These are phyloP conservation scores for Chlorencoelia australis DNA, from an alignment of 2,329 filamentous ascomycete species.

Conservation along the genomic window DNA sequence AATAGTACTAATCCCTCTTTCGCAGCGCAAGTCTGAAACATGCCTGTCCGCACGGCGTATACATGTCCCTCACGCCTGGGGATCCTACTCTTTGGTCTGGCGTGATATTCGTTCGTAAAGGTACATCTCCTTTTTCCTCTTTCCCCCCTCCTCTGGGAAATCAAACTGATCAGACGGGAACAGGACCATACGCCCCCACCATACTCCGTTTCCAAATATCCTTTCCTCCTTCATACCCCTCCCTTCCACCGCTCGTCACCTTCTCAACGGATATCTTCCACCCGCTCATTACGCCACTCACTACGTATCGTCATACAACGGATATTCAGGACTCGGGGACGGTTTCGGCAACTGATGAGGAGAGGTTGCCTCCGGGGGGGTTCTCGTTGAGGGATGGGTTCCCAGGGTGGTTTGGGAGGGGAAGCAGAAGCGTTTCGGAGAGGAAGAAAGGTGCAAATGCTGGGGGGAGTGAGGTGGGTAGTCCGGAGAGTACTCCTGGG, in stretches of 20 bases:
- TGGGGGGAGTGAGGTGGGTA: constrained; percentile 13
- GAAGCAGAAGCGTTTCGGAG: constrained; percentile 21
- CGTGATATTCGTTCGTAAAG: constrained; percentile 84
- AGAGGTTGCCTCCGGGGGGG: constrained; percentile 74
- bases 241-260: constrained; percentile 70
- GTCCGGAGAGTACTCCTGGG: constrained; percentile 6
- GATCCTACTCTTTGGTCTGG: constrained; percentile 79
- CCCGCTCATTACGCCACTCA: constrained; percentile 81
- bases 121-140: constrained; percentile 35
- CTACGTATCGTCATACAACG: constrained; percentile 88
- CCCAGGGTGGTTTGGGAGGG: constrained; percentile 73
- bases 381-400: constrained; percentile 90
- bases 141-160: constrained; percentile 4
- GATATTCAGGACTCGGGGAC: constrained; percentile 65
- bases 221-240: constrained; percentile 74
- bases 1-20: not conserved
- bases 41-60: constrained; percentile 76
- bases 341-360: constrained; percentile 73
- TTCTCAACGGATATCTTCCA: constrained; percentile 94
- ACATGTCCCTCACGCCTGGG: constrained; percentile 72
- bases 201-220: constrained; percentile 84
- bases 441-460: constrained; percentile 18
- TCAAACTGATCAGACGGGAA: not conserved
- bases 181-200: constrained; percentile 81
- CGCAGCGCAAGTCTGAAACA: constrained; percentile 67